Conservation (phyloP, 208 protist genomes). For the Acanthamoeba sp. region DNA sequence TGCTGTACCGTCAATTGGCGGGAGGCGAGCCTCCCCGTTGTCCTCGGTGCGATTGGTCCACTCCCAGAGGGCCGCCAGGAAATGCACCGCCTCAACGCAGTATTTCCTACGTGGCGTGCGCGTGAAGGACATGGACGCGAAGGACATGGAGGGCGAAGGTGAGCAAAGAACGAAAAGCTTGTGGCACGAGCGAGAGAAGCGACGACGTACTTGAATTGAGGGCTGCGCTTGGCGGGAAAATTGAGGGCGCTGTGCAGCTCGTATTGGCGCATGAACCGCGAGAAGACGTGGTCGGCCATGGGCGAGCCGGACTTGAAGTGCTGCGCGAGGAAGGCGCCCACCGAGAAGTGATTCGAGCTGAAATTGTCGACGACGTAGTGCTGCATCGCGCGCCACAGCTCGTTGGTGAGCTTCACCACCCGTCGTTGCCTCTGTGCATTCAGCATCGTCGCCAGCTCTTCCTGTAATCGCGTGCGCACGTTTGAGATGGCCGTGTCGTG, state of each 20-base stretch:
- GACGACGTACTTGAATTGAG: background rate
- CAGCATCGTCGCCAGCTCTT: conserved; percentile 8
- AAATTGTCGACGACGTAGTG: conserved; percentile 30
- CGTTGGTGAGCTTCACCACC: conserved; percentile 31
- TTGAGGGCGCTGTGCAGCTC: background rate
- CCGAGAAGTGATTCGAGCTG: conserved; percentile 17
- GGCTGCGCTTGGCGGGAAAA: background rate
- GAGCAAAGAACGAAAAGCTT: background rate
- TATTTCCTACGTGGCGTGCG: background rate
- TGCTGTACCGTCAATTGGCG: background rate
- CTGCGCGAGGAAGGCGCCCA: conserved; percentile 37
- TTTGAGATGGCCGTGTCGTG: background rate
- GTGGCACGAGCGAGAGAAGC: background rate
- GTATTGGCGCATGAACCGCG: conserved; percentile 32
- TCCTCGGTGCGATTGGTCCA: conserved; percentile 30
- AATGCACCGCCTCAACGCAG: conserved; percentile 18
- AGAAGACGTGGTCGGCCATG: conserved; percentile 25
- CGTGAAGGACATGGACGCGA: background rate
- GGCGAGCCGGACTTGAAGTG: conserved; percentile 50
- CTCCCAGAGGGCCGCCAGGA: conserved; percentile 15
- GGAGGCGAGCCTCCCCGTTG: background rate
- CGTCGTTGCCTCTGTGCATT: background rate
- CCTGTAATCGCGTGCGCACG: background rate
- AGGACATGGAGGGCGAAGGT: too few species aligned
- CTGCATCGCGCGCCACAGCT: conserved; percentile 33